A percentile compares a stretch with the other conserved stretches of the same genome.
These are phyloP conservation scores for Blastobotrys terrestris DNA, from an alignment of 805 yeast species.

Conservation along the genomic window DNA sequence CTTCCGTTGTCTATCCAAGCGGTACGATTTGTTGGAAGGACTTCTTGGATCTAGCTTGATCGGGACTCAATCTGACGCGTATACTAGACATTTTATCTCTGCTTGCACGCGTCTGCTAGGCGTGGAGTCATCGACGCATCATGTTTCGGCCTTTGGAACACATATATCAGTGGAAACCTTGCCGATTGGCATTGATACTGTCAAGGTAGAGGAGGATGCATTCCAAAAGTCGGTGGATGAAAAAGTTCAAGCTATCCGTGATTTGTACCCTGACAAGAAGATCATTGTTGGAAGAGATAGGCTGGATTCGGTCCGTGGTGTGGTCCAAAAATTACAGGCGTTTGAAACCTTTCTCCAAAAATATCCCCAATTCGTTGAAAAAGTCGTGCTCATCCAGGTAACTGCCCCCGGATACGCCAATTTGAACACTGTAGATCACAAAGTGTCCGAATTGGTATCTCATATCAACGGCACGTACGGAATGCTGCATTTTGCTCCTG, in stretches of 20 bases:
- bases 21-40: slow-evolving; percentile 80
- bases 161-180: slow-evolving; percentile 65
- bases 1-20: slow-evolving; percentile 79
- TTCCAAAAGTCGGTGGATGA: slow-evolving; percentile 31
- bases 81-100: slow-evolving; percentile 84
- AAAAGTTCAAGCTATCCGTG: slow-evolving; percentile 57
- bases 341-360: slow-evolving; percentile 80
- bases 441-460: slow-evolving; percentile 75
- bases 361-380: slow-evolving; percentile 88
- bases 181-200: slow-evolving; percentile 87
- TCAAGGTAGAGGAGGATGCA: slow-evolving; percentile 58
- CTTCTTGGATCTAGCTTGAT: slow-evolving; percentile 84
- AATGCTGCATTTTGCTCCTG: slow-evolving; percentile 73
- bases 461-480: slow-evolving; percentile 85
- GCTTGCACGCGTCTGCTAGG: slow-evolving; percentile 87
- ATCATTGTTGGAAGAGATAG: slow-evolving; percentile 93
- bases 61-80: slow-evolving; percentile 80
- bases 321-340: slow-evolving; percentile 86
- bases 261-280: slow-evolving; percentile 41
- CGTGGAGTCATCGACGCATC: slow-evolving; percentile 46
- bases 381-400: slow-evolving; percentile 86
- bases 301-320: slow-evolving; percentile 87
- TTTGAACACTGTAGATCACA: slow-evolving; percentile 61
- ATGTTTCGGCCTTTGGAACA: slow-evolving; percentile 68
- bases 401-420: slow-evolving; percentile 68